Evolutionary conservation across 352 stramenopile genomes (phyloP).

Genomic region (Elongisporangium undulatum): DNA sequence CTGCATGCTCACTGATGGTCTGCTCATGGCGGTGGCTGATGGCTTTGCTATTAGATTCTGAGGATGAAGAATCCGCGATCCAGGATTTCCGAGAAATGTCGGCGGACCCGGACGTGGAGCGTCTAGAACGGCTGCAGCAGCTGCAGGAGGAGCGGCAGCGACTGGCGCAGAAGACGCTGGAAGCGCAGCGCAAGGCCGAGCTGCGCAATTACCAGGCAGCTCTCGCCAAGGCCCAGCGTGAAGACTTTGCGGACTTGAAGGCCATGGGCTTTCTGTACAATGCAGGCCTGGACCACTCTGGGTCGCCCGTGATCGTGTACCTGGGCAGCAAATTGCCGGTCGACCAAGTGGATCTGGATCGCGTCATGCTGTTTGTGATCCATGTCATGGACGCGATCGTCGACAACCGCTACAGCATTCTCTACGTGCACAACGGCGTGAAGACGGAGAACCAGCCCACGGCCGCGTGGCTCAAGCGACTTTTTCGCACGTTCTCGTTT

Average conservation of each 20-base stretch:
- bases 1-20: background rate
- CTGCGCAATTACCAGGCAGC: slow-evolving; percentile 31
- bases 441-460: slow-evolving; percentile 48
- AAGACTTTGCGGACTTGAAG: slow-evolving; percentile 59
- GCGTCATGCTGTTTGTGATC: slow-evolving; percentile 70
- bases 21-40: slow-evolving; percentile 1
- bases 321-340: slow-evolving; percentile 46
- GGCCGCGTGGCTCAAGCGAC: slow-evolving; percentile 61
- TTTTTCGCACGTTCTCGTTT: slow-evolving; percentile 53
- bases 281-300: slow-evolving; percentile 60
- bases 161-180: slow-evolving; percentile 11
- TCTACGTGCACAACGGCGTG: slow-evolving; percentile 58
- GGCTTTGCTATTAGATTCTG: background rate
- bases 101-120: slow-evolving; percentile 47
- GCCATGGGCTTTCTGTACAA: slow-evolving; percentile 60
- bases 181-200: slow-evolving; percentile 6
- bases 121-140: slow-evolving; percentile 34
- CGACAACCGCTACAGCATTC: slow-evolving; percentile 53
- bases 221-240: slow-evolving; percentile 36
- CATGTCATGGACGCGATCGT: slow-evolving; percentile 57
- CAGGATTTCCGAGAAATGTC: slow-evolving; percentile 59
- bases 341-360: slow-evolving; percentile 48
- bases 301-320: slow-evolving; percentile 66
- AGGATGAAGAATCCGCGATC: slow-evolving; percentile 39
- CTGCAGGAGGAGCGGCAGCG: slow-evolving; percentile 34